Evolutionary conservation across 2,329 filamentous ascomycete genomes (phyloP).

Genomic region (Bipolaris victoriae): DNA sequence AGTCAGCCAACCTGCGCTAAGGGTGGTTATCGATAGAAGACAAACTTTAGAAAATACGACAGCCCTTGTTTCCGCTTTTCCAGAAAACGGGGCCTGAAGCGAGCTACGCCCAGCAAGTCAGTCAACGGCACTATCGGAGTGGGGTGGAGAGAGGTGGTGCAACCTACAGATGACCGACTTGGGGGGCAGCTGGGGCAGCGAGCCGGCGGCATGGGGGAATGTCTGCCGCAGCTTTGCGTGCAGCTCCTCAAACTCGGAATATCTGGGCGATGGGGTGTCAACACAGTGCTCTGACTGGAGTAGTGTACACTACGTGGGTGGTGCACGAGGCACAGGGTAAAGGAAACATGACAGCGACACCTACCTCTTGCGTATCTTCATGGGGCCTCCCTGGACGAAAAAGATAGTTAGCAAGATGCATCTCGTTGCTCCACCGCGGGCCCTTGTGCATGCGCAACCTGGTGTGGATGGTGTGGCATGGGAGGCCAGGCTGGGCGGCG

Average conservation of each 20-base stretch:
- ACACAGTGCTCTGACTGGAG: background rate
- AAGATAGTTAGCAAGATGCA: conserved; percentile 13
- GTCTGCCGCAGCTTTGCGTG: conserved; percentile 74
- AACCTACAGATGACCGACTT: conserved; percentile 85
- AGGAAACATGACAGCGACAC: background rate
- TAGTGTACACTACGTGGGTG: background rate
- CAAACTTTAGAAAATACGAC: conserved; percentile 92
- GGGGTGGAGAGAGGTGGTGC: conserved; percentile 28
- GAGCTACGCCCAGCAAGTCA: conserved; percentile 50
- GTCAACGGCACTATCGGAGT: conserved; percentile 20
- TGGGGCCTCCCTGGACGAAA: conserved; percentile 58
- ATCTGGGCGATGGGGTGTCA: conserved; percentile 58
- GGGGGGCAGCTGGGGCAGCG: conserved; percentile 87
- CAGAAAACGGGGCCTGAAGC: conserved; percentile 81
- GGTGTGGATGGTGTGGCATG: conserved; percentile 3
- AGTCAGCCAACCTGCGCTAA: conserved; percentile 38
- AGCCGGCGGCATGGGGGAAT: conserved; percentile 82
- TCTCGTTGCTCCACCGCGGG: conserved; percentile 5
- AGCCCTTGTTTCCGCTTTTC: conserved; percentile 82
- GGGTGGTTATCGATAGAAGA: conserved; percentile 28
- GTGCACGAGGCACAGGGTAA: background rate
- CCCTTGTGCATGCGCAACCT: conserved; percentile 16
- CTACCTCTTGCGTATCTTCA: conserved; percentile 65
- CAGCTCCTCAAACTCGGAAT: conserved; percentile 92
- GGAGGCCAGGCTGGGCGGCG: background rate